Evolutionary conservation across 2,329 filamentous ascomycete species (phyloP), one percentile per base, ranked within the genome.

Genomic region (Cladophialophora bantiana): DNA sequence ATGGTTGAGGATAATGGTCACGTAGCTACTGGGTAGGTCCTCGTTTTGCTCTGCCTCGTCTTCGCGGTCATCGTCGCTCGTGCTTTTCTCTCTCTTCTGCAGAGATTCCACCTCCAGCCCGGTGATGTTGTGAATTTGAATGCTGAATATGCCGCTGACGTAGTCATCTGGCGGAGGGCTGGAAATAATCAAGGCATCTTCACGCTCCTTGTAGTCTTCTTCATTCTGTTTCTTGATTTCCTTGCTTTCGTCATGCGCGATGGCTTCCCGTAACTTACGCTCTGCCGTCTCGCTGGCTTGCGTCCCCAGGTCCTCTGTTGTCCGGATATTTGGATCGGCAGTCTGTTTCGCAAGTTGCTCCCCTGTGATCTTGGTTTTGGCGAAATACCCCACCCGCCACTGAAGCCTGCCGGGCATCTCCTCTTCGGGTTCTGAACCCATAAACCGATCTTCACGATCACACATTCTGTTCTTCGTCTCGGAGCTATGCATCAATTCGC

Each of bases 121-220:
- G 0, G 87, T 90, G 59, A 92, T 90, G 70, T 92, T 89, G 73
- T 92, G 90, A 59, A 92, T 87, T 66, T 91, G 88, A 52, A 92
- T 83, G 69, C 87, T 87, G 36, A 93, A 83, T 15, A 93, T 84
- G 1, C 90, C 90, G 20, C 86, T 89, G 0, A 86, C 86, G 64
- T 86, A 88, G 0, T 85, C 83, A 1, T 85, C 75, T 3, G 86
- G 85, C 0, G 90, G 90, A 1, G 89, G 88, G 4, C 89, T 86
- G 0, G 87, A 87, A 64, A 89, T 89, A 45, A 90, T 88, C 80
- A 92, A 87, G 34, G 86, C 80, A 71, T 90, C 87, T 72, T 87
- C 83, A 50, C 81, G 77, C 36, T 81, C 80, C 73, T 88, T 88
- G 71, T 88, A 84, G 73, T 92, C 89, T 74, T 91, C 89, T 1